These are phyloP conservation scores for Boeremia exigua DNA, from an alignment of 2,329 filamentous ascomycete genomes.

Conservation along the genomic window DNA sequence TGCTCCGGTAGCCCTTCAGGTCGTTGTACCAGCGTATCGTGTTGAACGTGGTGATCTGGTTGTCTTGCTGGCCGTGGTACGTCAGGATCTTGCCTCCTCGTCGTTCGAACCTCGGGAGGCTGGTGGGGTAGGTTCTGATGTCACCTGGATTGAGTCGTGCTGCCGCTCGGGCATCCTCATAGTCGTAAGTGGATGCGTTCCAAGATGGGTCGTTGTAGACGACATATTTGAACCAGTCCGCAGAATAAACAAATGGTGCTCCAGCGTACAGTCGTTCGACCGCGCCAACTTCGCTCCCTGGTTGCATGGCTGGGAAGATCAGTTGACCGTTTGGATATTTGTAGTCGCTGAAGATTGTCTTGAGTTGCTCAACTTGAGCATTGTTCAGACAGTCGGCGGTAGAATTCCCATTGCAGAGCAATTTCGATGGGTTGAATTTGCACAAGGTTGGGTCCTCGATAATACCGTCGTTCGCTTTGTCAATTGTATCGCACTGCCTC, in stretches of 20 bases:
- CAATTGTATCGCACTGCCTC: constrained; percentile 57
- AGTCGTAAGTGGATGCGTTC: constrained; percentile 24
- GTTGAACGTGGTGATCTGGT: constrained; percentile 53
- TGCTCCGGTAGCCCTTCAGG: constrained; percentile 29
- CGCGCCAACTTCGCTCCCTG: constrained; percentile 53
- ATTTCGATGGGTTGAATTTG: constrained; percentile 46
- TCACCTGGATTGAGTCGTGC: constrained; percentile 44
- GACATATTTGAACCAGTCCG: constrained; percentile 55
- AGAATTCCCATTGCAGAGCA: constrained; percentile 39
- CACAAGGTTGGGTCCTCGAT: constrained; percentile 52
- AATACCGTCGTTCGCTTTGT: constrained; percentile 57
- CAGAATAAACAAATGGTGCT: constrained; percentile 45
- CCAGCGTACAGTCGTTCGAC: constrained; percentile 47
- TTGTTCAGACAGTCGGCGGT: constrained; percentile 50
- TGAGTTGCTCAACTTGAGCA: constrained; percentile 52
- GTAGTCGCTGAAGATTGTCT: constrained; percentile 51
- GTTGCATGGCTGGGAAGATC: constrained; percentile 57
- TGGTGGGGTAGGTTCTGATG: constrained; percentile 46
- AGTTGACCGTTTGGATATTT: constrained; percentile 50
- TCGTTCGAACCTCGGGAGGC: constrained; percentile 38
- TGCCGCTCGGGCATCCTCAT: constrained; percentile 36
- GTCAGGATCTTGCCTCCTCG: constrained; percentile 54
- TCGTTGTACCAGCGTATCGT: constrained; percentile 55
- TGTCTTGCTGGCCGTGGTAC: constrained; percentile 54
- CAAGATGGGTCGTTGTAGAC: constrained; percentile 49